Evolutionary conservation across 1,284 basidiomycete species (phyloP), one percentile per base, ranked within the genome.

Genomic region (Tylopilus orsonianus): DNA sequence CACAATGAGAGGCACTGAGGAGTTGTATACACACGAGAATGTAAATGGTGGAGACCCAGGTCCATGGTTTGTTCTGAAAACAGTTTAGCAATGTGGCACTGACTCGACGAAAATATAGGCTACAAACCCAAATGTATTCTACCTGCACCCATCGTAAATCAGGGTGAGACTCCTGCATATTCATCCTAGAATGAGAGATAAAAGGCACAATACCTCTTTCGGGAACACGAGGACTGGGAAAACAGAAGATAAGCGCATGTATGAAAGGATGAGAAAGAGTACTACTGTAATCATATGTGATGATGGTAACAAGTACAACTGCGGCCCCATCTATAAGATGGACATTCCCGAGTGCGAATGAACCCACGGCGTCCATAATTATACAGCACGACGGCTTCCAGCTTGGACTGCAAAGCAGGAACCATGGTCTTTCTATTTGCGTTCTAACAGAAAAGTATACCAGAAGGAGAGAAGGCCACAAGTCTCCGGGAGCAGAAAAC

Each of bases 81-180:
- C n/a, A n/a, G n/a, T n/a, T n/a, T n/a, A n/a, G n/a, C n/a, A 16
- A 36, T 6, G 18, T 9, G 2, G n/a, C n/a, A 22, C 2, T 7
- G 1, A 26, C 6, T 8, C 0, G 2, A 29, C 20, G 18, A 13
- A 35, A 29, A 32, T n/a, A 23, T 26, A 9, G 19, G 8, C 5
- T 5, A 6, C 54, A 4, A 14, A 55, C 54, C 54, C 56, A 58
- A 22, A 55, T 52, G 16, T 58, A 52, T 2, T 55, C 41, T 8
- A 58, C 10, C 54, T 55, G 26, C 16, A 14, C 3, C 9, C 7
- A 50, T 30, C 0, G 20, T 36, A 9, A 16, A 10, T 23, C 12
- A n/a, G 20, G 16, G 9, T 18, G 14, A 27, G 16, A 2, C 6
- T 29, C 5, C 10, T 41, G 26, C 26, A 14, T 13, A 10, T n/a